Percentiles rank a stretch among this genome's conserved stretches.
Conservation (phyloP, 2,329 filamentous ascomycete genomes). For the Hypoxylon sp. region DNA sequence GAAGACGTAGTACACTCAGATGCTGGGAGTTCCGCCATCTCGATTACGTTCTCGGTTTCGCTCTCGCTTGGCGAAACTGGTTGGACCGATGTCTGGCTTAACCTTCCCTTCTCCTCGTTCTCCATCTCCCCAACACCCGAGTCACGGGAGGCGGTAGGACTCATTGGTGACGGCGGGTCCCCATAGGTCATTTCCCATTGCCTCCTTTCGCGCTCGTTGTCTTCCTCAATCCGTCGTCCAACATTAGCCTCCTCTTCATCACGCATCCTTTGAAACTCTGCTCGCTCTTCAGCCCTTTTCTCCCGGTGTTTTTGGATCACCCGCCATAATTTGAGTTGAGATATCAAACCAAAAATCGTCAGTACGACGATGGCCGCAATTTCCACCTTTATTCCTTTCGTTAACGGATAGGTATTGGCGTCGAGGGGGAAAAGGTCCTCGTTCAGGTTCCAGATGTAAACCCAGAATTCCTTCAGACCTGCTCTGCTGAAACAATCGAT, state of each 20-base stretch:
- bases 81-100: constrained; percentile 54
- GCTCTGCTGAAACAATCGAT: constrained; percentile 91
- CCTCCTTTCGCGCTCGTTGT: constrained; percentile 70
- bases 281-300: constrained; percentile 63
- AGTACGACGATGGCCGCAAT: constrained; percentile 82
- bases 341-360: constrained; percentile 80
- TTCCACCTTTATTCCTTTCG: constrained; percentile 87
- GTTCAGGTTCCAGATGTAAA: constrained; percentile 90
- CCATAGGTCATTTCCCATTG: constrained; percentile 86
- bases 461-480: constrained; percentile 97
- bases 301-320: constrained; percentile 75
- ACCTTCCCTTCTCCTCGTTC: constrained; percentile 57
- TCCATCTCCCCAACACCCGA: constrained; percentile 66
- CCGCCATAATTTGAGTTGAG: constrained; percentile 88
- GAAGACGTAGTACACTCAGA: constrained; percentile 45
- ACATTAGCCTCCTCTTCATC: constrained; percentile 75
- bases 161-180: constrained; percentile 56
- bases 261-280: constrained; percentile 60
- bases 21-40: constrained; percentile 65
- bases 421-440: constrained; percentile 81
- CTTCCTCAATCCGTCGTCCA: constrained; percentile 74
- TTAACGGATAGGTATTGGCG: constrained; percentile 85
- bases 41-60: constrained; percentile 62
- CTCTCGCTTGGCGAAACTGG: constrained; percentile 54
- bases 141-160: constrained; percentile 58